Base-by-base conservation (phyloP, 202 grass and related monocot genomes). In the Dendrocalamus latiflorus region DNA sequence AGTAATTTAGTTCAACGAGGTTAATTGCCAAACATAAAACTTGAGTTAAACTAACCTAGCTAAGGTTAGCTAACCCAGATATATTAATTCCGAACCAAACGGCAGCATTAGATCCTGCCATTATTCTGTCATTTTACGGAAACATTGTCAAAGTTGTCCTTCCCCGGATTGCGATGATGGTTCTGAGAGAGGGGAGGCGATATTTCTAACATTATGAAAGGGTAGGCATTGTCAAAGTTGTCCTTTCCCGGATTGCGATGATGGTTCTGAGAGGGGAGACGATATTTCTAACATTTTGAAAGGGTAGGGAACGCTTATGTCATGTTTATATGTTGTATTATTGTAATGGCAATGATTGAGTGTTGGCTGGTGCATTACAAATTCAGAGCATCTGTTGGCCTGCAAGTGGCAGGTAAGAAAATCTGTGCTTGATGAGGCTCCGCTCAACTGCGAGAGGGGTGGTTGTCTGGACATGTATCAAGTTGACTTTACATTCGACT, bases 191-290 rank as follows among this genome's bases (percentile, higher is more conserved):
- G n/a, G n/a, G n/a, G n/a, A n/a, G n/a, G n/a, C n/a, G n/a, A n/a
- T n/a, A n/a, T n/a, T n/a, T n/a, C n/a, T n/a, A n/a, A n/a, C n/a
- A n/a, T n/a, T n/a, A n/a, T n/a, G n/a, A n/a, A n/a, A n/a, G n/a
- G n/a, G n/a, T n/a, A n/a, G n/a, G n/a, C n/a, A n/a, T 78, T 33
- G 56, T 83, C 73, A 83, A 78, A 56, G n/a, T 59, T 66, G 24
- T 30, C 65, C 9, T 57, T 33, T 28, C 8, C 51, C 3, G 3
- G 51, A 54, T 39, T 20, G 73, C 25, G 38, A 30, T 9, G 45
- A 79, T 17, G 25, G 37, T 43, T 62, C 1, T 42, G 41, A 39
- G 20, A 28, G 53, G 37, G 28, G 68, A 50, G 56, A 18, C 51
- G 30, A 51, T 63, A 70, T 34, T 55, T 25, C 42, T 55, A 24